Evolutionary conservation across 306 rosid genomes (phyloP), one percentile per base, ranked within the genome.

Genomic region (Cucumis hystrix): DNA sequence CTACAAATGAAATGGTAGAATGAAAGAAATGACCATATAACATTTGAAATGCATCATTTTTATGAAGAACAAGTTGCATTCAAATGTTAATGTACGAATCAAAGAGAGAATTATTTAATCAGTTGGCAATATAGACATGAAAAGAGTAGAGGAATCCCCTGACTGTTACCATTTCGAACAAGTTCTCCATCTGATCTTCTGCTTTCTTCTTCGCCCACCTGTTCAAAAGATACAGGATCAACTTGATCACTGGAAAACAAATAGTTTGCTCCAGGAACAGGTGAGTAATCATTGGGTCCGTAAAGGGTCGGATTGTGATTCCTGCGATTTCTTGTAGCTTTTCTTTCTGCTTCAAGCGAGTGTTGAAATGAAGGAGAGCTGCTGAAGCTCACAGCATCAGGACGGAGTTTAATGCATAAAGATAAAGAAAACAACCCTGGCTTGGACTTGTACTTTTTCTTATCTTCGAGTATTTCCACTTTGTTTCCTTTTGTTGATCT

Each of bases 271-370:
- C 71, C 74, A 6, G 18, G 23, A 43, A 25, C 18, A 2, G 54
- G 55, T 20, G 85, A 74, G 78, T 78, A 84, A 70, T 77, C 80
- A 33, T 77, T 79, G 20, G 84, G 79, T 45, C 82, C 83, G 45
- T 78, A 25, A 66, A 77, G 55, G 66, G 74, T 15, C 10, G 81
- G 78, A 10, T 28, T 59, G 10, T 60, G 79, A 43, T 8, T 54
- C 66, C 15, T 79, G 9, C 79, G 83, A 43, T 45, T 69, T 41
- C 75, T 43, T 21, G 77, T 78, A 43, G 79, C 81, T 83, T 83
- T 83, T 70, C 91, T 88, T 78, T 90, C 96, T 54, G 82, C 87
- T 84, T 87, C 88, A 56, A 92, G 92, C 79, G 83, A 90, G 77
- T 90, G 87, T 51, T 83, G 87, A 59, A 92, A 93, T 64, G 92